These are phyloP conservation scores for Phytophthora boehmeriae DNA, from an alignment of 352 stramenopile genomes.

Conservation along the genomic window DNA sequence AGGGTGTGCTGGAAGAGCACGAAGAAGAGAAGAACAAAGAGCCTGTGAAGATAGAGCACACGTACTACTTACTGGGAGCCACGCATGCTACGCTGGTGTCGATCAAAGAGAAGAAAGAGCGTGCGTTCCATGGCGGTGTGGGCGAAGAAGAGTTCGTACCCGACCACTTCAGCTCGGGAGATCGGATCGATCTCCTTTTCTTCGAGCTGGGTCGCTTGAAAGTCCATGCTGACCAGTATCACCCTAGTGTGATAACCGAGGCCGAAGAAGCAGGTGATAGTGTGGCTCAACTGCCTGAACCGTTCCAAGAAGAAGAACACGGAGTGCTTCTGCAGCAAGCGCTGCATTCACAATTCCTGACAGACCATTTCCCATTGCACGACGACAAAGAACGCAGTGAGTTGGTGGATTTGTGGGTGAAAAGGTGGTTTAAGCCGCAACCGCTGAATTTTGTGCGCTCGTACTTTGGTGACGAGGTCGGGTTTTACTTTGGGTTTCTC, in stretches of 20 bases:
- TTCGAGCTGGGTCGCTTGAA: constrained; percentile 69
- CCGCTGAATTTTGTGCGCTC: constrained; percentile 65
- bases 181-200: constrained; percentile 78
- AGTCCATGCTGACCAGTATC: constrained; percentile 37
- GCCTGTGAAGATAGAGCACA: constrained; percentile 19
- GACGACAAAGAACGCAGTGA: constrained; percentile 69
- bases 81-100: constrained; percentile 48
- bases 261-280: constrained; percentile 12
- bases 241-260: constrained; percentile 1
- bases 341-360: constrained; percentile 67
- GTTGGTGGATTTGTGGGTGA: constrained; percentile 80
- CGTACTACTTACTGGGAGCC: constrained; percentile 66
- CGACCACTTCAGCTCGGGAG: constrained; percentile 66
- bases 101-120: constrained; percentile 70
- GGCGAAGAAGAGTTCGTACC: constrained; percentile 48
- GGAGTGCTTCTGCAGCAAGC: constrained; percentile 71
- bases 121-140: constrained; percentile 45
- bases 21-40: constrained; percentile 28
- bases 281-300: constrained; percentile 40
- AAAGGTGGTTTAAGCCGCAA: constrained; percentile 60
- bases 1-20: constrained; percentile 39
- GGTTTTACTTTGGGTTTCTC: constrained; percentile 98
- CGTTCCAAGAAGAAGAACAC: constrained; percentile 73
- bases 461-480: constrained; percentile 91
- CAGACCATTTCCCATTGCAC: constrained; percentile 78